Base-by-base conservation (phyloP, 345 rosid genomes). In the Cardamine chenopodiifolia region DNA sequence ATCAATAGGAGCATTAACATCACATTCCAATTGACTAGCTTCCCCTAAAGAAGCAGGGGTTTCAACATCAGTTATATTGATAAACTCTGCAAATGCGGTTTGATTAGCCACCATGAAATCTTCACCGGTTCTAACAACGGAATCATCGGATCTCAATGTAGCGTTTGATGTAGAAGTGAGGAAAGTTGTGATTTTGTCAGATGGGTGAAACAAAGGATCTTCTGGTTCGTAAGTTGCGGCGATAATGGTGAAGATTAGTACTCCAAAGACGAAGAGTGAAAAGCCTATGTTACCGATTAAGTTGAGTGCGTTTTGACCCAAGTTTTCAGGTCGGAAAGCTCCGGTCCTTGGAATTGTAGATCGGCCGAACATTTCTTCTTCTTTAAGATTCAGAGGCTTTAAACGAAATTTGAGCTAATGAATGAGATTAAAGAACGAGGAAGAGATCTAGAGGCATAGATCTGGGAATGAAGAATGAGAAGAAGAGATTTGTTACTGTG, bases 201-300 rank as follows among this genome's bases (percentile, higher is more conserved):
- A 83, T 58, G 96, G 96, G 80, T 87, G 92, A 69, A 92, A 92
- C 12, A 92, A 87, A 9, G 97, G 97, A 59, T 92, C 97, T 54
- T 89, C 97, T 0, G 98, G 99, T 47, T 95, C 84, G 73, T 92
- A 92, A 1, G 97, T 92, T 3, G 98, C 97, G 20, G 98, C 97
- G 58, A 95, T 90, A 26, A 95, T 84, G 39, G 98, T 95, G 87
- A 95, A 92, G 58, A 95, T 82, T 31, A 95, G 76, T 7, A 92
- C 97, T 9, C 89, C 94, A 17, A 88, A 15, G 22, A 92, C 97
- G 70, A 95, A 90, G n/a, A 92, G 35, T 1, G 96, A 81, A 82
- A 92, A 92, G 57, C 97, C 93, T 17, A 94, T 83, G 76, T 90
- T 94, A 29, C 97, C 93, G 7, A 94, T 87, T 87, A 92, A 59